Base-by-base conservation (phyloP, 73 alveolate genomes). In the Halteria grandinella region DNA sequence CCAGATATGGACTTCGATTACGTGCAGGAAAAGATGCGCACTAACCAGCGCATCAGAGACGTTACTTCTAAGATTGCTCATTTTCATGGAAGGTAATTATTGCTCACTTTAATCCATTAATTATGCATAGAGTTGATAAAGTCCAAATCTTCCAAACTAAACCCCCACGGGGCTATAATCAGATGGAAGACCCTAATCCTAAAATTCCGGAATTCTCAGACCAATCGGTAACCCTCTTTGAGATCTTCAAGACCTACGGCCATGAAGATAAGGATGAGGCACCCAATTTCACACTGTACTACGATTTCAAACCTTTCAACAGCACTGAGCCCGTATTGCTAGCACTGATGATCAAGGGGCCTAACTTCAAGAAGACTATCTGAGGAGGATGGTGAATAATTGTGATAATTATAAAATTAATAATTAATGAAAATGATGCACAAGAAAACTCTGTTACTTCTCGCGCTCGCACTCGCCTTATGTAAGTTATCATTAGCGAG, bases 241-340 rank as follows among this genome's bases (percentile, higher is more conserved):
- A 66, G 63, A 52, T 79, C 1, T 64, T 64, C 62, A 63, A 53
- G 0, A 79, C 90, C 12, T 50, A 25, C 33, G 90, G 90, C 14
- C 84, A 79, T 41, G 59, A 64, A 8, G 20, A 36, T 2, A 79
- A 69, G 70, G 44, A 64, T 33, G 25, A 64, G 14, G 83, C 90
- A n/a, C 40, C 32, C 44, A 62, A 48, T 34, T 69, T 45, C 70
- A 20, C 25, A 5, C 57, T 79, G 0, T 69, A 64, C 33, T 79
- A 79, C 32, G 90, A 79, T 33, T 79, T 79, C 45, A 64, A 79
- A 20, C 90, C 90, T 21, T 69, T 34, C 37, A 70, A 79, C 58
- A 69, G 90, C 36, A 75, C 78, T 8, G 90, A 79, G 50, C 90
- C 90, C 12, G 50, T 79, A 10, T 34, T 79, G 15, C 60, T 79